phyloP scores from a whole-genome alignment of 2,329 filamentous ascomycete species.

The Chaetomiaceae sp. region DNA sequence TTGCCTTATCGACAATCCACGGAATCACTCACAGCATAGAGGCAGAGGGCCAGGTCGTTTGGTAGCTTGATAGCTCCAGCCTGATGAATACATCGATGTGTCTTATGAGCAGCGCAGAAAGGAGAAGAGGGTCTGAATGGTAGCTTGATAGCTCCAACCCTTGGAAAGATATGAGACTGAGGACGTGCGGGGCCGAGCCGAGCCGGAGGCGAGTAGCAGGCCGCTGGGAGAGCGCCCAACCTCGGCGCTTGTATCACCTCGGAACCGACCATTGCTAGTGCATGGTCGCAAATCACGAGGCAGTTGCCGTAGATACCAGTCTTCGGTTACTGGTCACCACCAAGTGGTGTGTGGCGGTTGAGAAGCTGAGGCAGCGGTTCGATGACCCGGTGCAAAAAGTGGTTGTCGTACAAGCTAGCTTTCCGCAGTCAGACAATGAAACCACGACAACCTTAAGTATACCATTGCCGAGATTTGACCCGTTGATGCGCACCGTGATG shows the following conservation, averaged over 20 bases:
- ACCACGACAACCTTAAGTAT: constrained; percentile 13
- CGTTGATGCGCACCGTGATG: no score
- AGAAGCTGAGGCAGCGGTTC: constrained; percentile 7
- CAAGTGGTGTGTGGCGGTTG: constrained; percentile 28
- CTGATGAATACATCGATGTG: constrained; percentile 34
- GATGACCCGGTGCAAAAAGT: constrained; percentile 1
- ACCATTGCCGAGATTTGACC: background rate
- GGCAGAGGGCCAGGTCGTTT: constrained; percentile 42
- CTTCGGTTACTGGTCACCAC: constrained; percentile 24
- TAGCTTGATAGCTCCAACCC: constrained; percentile 49
- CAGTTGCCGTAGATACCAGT: constrained; percentile 18
- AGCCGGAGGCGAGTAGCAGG: constrained; percentile 10
- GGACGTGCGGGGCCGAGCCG: constrained; percentile 13
- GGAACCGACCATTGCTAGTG: constrained; percentile 30
- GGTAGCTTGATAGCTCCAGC: constrained; percentile 65
- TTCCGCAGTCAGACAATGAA: constrained; percentile 17
- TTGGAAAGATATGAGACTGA: constrained; percentile 21
- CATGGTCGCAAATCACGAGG: constrained; percentile 23
- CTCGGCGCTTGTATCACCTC: constrained; percentile 15
- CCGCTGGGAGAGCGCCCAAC: constrained; percentile 7
- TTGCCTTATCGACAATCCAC: constrained; percentile 25
- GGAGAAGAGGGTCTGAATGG: constrained; percentile 43
- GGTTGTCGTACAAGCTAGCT: constrained; percentile 6
- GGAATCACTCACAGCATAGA: constrained; percentile 22
- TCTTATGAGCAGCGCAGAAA: constrained; percentile 30